Conservation (phyloP, 345 rosid genomes). For the Sapria himalayana region DNA sequence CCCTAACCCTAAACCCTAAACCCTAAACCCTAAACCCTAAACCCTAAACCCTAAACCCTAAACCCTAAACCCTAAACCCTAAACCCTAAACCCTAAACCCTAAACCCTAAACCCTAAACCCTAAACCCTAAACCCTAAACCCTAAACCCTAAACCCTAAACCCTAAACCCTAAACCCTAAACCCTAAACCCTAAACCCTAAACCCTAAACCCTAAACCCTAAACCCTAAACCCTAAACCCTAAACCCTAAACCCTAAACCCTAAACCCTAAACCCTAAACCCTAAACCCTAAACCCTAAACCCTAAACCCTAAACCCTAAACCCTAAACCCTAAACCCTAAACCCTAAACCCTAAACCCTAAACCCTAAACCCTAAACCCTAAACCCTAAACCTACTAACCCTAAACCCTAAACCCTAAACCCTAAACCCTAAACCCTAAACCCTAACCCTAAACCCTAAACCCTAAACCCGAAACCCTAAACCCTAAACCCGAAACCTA, state of each 20-base stretch:
- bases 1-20: too few species aligned
- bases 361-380: slow-evolving; percentile 8
- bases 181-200: slow-evolving; percentile 6
- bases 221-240: slow-evolving; percentile 6
- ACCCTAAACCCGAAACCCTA: slow-evolving; percentile 7
- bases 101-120: slow-evolving; percentile 8
- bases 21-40: too few species aligned
- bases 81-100: slow-evolving; percentile 9
- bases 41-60: slow-evolving; percentile 1
- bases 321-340: slow-evolving; percentile 7
- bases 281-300: slow-evolving; percentile 9
- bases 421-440: slow-evolving; percentile 9
- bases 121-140: slow-evolving; percentile 7
- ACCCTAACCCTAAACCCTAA: slow-evolving; percentile 9
- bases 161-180: slow-evolving; percentile 6
- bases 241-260: slow-evolving; percentile 8
- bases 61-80: slow-evolving; percentile 8
- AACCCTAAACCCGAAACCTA: slow-evolving; percentile 7
- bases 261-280: slow-evolving; percentile 6
- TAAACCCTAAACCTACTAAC: slow-evolving; percentile 5
- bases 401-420: slow-evolving; percentile 9
- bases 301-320: slow-evolving; percentile 9
- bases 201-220: slow-evolving; percentile 8
- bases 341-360: slow-evolving; percentile 8
- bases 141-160: slow-evolving; percentile 5